Conservation (phyloP, 257 asterid species). For the Scutellaria baicalensis region DNA sequence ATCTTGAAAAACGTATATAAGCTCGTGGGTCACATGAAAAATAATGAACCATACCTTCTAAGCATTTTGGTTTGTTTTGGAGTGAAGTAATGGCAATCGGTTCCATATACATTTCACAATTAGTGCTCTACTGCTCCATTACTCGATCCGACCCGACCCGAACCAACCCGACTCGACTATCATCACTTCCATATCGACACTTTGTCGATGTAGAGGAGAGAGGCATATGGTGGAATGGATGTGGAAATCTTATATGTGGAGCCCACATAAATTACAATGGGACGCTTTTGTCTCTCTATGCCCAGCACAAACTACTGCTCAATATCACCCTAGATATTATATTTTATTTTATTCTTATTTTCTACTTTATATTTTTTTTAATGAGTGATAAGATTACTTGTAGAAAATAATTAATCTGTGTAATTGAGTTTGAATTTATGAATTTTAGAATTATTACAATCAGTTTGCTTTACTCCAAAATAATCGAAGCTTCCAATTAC, state of each 20-base stretch:
- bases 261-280: constrained; percentile 21
- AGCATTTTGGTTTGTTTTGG: not conserved
- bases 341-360: not conserved
- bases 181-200: too few species aligned
- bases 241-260: constrained; percentile 25
- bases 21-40: too few species aligned
- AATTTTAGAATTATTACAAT: too few species aligned
- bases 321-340: not conserved
- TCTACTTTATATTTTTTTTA: too few species aligned
- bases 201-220: too few species aligned
- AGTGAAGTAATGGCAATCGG: constrained; percentile 9
- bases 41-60: not conserved
- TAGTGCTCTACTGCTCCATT: constrained; percentile 14
- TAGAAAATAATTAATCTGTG: too few species aligned
- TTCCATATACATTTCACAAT: constrained; percentile 12
- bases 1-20: too few species aligned
- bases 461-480: not conserved
- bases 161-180: too few species aligned
- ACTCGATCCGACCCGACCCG: too few species aligned
- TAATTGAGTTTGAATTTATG: too few species aligned
- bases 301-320: constrained; percentile 13
- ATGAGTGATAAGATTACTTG: too few species aligned
- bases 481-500: constrained; percentile 4
- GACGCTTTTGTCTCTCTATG: constrained; percentile 32
- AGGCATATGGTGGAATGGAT: constrained; percentile 8